Evolutionary conservation across 1,139 yeast genomes (phyloP).

Genomic region (Pichia terricola): DNA sequence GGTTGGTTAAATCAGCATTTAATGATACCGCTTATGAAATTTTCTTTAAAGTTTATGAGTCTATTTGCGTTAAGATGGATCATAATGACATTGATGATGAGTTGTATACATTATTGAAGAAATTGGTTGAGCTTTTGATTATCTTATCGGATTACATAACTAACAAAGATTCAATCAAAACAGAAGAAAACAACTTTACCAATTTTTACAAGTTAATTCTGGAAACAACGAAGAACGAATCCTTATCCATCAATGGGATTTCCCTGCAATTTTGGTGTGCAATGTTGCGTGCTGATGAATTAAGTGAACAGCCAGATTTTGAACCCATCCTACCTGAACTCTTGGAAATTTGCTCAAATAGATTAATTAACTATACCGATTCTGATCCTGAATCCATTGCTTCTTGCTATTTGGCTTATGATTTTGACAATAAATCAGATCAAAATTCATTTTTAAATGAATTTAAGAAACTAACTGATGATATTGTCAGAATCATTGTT

Average conservation of each 20-base stretch:
- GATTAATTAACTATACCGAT: constrained; percentile 65
- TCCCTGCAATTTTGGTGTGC: constrained; percentile 95
- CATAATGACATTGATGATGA: constrained; percentile 59
- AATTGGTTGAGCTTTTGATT: constrained; percentile 88
- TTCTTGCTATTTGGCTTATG: constrained; percentile 60
- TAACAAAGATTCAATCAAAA: constrained; percentile 23
- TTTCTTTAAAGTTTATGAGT: constrained; percentile 54
- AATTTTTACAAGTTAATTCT: constrained; percentile 67
- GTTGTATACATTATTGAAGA: constrained; percentile 69
- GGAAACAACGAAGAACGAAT: constrained; percentile 73
- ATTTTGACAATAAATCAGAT: constrained; percentile 84
- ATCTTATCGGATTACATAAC: constrained; percentile 74
- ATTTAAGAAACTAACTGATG: constrained; percentile 79
- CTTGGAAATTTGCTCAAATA: constrained; percentile 67
- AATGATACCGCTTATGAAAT: constrained; percentile 60
- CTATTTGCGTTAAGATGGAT: constrained; percentile 57
- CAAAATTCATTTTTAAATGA: constrained; percentile 67
- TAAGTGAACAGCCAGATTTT: constrained; percentile 38
- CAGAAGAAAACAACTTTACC: constrained; percentile 44
- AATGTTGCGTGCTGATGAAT: constrained; percentile 70
- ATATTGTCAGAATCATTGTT: constrained; percentile 77
- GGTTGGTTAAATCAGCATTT: constrained; percentile 64
- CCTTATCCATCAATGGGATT: constrained; percentile 82
- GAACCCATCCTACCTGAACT: constrained; percentile 52
- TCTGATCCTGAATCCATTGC: constrained; percentile 59